A percentile compares a stretch with the other conserved stretches of the same genome.
Evolutionary conservation across 306 rosid species (phyloP).

Genomic region (Rubus idaeus): DNA sequence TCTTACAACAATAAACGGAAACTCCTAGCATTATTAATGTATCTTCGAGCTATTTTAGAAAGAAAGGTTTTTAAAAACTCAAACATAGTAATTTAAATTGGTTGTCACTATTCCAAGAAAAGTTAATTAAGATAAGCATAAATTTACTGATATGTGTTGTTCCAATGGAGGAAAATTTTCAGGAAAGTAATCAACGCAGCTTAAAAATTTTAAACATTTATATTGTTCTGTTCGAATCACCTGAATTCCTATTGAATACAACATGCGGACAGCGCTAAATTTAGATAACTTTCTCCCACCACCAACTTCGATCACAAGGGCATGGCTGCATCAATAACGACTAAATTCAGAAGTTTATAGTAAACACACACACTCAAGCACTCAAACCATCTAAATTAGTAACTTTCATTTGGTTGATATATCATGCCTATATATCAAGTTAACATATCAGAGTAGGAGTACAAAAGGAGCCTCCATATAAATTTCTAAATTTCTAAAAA

Average conservation of each 20-base stretch:
- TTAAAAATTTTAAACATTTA: not conserved
- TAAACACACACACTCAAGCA: not conserved
- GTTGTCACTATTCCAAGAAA: not conserved
- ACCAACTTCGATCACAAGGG: constrained; percentile 92
- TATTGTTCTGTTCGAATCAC: constrained; percentile 36
- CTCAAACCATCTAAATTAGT: not conserved
- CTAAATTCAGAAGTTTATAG: constrained; percentile 25
- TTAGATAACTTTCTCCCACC: constrained; percentile 92
- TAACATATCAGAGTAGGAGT: not conserved
- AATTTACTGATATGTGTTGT: not conserved
- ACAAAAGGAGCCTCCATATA: not conserved
- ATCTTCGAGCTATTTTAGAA: not conserved
- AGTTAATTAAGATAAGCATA: not conserved
- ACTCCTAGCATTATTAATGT: not conserved
- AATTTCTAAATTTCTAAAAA: not conserved
- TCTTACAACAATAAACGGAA: not conserved
- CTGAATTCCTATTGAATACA: constrained; percentile 91
- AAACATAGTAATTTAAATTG: not conserved
- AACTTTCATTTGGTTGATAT: not conserved
- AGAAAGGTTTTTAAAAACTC: not conserved
- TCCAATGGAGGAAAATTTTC: not conserved
- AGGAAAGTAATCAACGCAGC: constrained; percentile 3
- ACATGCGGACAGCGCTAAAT: constrained; percentile 77
- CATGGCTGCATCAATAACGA: constrained; percentile 52
- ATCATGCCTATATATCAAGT: not conserved